Percentiles rank a stretch among this genome's conserved stretches.
Evolutionary conservation across 2,329 filamentous ascomycete species (phyloP).

Genomic region (Fusarium fracticaudum): DNA sequence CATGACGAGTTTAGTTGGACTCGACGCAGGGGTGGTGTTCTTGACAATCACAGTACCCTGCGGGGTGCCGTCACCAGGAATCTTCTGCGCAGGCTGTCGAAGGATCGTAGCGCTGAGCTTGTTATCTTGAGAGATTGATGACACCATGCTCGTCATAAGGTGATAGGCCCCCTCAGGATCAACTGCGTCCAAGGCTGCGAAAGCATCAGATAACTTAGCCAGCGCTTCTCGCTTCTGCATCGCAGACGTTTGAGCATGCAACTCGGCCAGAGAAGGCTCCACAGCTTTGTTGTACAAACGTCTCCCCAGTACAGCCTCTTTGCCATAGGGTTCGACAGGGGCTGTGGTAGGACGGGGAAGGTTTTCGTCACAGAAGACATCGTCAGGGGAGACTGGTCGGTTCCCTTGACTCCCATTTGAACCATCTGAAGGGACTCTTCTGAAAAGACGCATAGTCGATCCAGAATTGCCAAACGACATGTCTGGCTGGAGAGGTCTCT

Average conservation of each 20-base stretch:
- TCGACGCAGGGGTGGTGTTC: slow-evolving; percentile 56
- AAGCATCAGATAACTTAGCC: slow-evolving; percentile 84
- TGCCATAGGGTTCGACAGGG: slow-evolving; percentile 69
- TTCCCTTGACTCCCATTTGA: slow-evolving; percentile 56
- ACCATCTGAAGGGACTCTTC: slow-evolving; percentile 80
- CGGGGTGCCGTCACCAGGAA: slow-evolving; percentile 56
- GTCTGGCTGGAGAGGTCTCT: slow-evolving; percentile 86
- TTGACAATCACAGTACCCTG: slow-evolving; percentile 68
- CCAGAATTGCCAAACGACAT: slow-evolving; percentile 94
- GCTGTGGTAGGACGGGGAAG: slow-evolving; percentile 58
- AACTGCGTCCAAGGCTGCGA: slow-evolving; percentile 82
- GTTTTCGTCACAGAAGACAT: slow-evolving; percentile 70
- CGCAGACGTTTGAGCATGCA: slow-evolving; percentile 79
- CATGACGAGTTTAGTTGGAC: slow-evolving; percentile 74
- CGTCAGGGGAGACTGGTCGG: slow-evolving; percentile 50
- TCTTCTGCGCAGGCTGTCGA: slow-evolving; percentile 52
- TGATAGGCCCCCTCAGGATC: slow-evolving; percentile 93
- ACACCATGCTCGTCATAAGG: slow-evolving; percentile 79
- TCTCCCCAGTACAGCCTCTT: slow-evolving; percentile 85
- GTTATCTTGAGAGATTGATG: slow-evolving; percentile 75
- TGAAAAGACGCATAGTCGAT: slow-evolving; percentile 91
- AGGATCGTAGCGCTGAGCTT: slow-evolving; percentile 68
- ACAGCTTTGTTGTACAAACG: slow-evolving; percentile 83
- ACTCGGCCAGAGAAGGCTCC: slow-evolving; percentile 84
- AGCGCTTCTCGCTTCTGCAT: slow-evolving; percentile 82